Conservation (phyloP, 2,329 filamentous ascomycete species). For the Cryphonectria radicalis region DNA sequence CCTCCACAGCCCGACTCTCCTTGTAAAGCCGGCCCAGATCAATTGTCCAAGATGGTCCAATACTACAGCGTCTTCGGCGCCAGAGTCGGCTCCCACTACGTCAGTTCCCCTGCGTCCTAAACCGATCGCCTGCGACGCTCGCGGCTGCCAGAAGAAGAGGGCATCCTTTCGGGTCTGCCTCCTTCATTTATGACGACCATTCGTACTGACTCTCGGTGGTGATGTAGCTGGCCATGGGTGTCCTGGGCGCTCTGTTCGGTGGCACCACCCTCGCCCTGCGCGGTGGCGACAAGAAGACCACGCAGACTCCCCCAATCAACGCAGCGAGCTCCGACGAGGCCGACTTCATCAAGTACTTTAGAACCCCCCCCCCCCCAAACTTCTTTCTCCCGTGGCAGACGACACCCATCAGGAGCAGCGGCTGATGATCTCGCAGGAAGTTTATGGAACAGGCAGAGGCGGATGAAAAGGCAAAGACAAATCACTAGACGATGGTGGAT, state of each 20-base stretch:
- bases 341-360: constrained; percentile 66
- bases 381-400: constrained; percentile 9
- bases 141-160: background rate
- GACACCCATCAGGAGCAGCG: background rate
- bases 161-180: background rate
- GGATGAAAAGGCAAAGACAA: constrained; percentile 47
- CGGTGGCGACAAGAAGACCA: constrained; percentile 50
- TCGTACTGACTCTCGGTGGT: constrained; percentile 32
- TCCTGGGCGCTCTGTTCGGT: constrained; percentile 56
- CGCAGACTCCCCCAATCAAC: constrained; percentile 62
- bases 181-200: constrained; percentile 14
- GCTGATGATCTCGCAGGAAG: constrained; percentile 43
- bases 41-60: constrained; percentile 49
- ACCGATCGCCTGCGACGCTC: constrained; percentile 7
- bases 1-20: constrained; percentile 37
- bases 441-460: constrained; percentile 50
- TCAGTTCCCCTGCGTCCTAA: constrained; percentile 44
- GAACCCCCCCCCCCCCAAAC: constrained; percentile 18
- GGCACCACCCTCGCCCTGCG: constrained; percentile 50
- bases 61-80: constrained; percentile 62
- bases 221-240: constrained; percentile 60
- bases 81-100: constrained; percentile 65
- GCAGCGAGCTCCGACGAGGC: constrained; percentile 65
- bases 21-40: constrained; percentile 33
- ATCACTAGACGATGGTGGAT: constrained; percentile 42